These are phyloP conservation scores for Picea glauca DNA, from an alignment of 75 land plant species.

Conservation along the genomic window DNA sequence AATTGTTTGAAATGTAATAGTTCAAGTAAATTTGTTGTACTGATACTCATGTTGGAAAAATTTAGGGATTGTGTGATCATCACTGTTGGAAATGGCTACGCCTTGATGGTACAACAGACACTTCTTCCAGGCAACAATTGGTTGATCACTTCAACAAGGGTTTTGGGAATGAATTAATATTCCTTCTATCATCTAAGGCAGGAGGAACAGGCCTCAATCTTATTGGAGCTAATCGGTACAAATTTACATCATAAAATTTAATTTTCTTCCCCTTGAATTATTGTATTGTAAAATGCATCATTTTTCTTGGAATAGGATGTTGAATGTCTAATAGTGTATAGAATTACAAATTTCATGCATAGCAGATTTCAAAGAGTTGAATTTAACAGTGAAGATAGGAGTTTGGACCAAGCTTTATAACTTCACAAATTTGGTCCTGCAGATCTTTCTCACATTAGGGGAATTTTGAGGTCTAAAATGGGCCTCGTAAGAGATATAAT, in stretches of 20 bases:
- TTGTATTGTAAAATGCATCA: not conserved
- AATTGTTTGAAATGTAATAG: not conserved
- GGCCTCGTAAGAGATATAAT: too few relatives aligned
- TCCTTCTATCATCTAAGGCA: constrained; percentile 48
- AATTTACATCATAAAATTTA: not conserved
- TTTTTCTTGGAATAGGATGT: not conserved
- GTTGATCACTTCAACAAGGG: constrained; percentile 41
- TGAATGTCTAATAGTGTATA: not conserved
- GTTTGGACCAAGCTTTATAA: too few relatives aligned
- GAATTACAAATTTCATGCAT: not conserved
- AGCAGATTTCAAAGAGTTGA: not conserved
- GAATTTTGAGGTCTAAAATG: too few relatives aligned
- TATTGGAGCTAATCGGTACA: constrained; percentile 40
- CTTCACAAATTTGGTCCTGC: too few relatives aligned
- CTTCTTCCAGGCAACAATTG: constrained; percentile 26
- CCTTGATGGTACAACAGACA: constrained; percentile 39
- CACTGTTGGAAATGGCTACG: constrained; percentile 42
- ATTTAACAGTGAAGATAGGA: too few relatives aligned
- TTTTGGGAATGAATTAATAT: constrained; percentile 31
- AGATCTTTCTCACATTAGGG: too few relatives aligned
- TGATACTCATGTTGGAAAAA: not conserved
- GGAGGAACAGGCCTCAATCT: constrained; percentile 51
- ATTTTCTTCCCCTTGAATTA: not conserved
- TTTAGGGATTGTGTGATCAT: constrained; percentile 28
- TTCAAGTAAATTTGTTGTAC: not conserved